These are phyloP conservation scores for Volvox reticuliferus DNA, from an alignment of 139 green algal genomes.

Conservation along the genomic window DNA sequence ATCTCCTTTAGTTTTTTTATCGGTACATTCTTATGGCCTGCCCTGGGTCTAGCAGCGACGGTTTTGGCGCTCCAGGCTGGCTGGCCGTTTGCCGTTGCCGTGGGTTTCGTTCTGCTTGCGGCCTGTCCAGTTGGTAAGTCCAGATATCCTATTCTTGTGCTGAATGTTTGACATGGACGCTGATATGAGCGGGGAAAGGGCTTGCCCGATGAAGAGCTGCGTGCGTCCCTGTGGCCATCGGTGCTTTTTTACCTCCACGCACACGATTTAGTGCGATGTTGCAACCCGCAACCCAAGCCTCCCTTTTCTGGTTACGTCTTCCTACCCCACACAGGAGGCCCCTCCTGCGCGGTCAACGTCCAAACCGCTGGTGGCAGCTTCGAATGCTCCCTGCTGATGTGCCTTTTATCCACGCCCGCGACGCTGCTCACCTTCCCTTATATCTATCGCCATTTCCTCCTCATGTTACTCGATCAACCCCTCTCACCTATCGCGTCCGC, in stretches of 20 bases:
- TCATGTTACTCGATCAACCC: conserved; percentile 30
- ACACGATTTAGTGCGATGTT: too few species aligned
- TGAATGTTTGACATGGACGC: not conserved
- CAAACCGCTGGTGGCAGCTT: not conserved
- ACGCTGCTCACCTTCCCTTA: conserved; percentile 29
- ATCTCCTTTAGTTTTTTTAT: conserved; percentile 11
- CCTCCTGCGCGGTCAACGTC: not conserved
- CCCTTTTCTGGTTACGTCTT: too few species aligned
- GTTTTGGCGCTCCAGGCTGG: not conserved
- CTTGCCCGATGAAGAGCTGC: too few species aligned
- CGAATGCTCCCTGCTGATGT: conserved; percentile 1
- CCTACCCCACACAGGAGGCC: not conserved
- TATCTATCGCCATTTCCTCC: conserved; percentile 1
- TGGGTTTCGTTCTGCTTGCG: conserved; percentile 22
- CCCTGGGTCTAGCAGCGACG: conserved; percentile 14
- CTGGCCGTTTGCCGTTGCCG: not conserved
- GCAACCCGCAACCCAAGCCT: too few species aligned
- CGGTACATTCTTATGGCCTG: conserved; percentile 33
- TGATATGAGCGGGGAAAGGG: too few species aligned
- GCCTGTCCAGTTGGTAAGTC: conserved; percentile 33
- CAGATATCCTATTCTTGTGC: too few species aligned
- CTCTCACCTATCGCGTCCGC: not conserved
- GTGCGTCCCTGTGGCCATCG: too few species aligned
- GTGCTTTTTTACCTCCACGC: too few species aligned
- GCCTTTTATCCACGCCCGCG: not conserved